Evolutionary conservation across 2,329 filamentous ascomycete genomes (phyloP), one percentile per base, ranked within the genome.

Genomic region (Clarireedia homoeocarpa): DNA sequence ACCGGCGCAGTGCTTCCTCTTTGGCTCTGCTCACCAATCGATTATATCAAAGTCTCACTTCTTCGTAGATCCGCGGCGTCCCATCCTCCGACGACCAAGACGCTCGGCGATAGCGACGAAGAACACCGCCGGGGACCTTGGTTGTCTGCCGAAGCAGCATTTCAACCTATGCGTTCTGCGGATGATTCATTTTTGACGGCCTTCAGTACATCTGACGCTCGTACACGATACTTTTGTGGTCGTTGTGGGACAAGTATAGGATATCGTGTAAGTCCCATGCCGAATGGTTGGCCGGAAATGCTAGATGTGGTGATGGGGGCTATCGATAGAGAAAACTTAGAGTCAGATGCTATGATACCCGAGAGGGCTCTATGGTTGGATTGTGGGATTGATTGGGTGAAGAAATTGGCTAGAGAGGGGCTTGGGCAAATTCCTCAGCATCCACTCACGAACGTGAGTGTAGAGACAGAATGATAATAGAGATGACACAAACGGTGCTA

Each of bases 11-110:
- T 51, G 10, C 9, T 42, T 5, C 49, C n/a, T 3, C 5, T 45
- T 44, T 34, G 49, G 24, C n/a, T 42, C 15, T 26, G 23, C 15
- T 44, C 23, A 0, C 39, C n/a, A 2, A 51, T 44, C 15, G 20
- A 34, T 3, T 42, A 40, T 4, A 44, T 51, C 20, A 17, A 64
- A 53, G 17, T 24, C 42, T 42, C 39, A n/a, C 39, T 42, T n/a
- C 39, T 42, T 42, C 39, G 15, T 42, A n/a, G 15, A 15, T 40
- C 38, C 3, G 39, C 39, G 6, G 39, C 39, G 6, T 15, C 10
- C n/a, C 12, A n/a, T n/a, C 12, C 39, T 5, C 39, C 15, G n/a
- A 42, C 39, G 20, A 42, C 39, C 6, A 34, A 7, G 24, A 23
- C 4, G 10, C 9, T 26, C 9, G 10, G 5, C 5, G 23, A 44